Evolutionary conservation across 2,329 filamentous ascomycete species (phyloP).

Genomic region (Diaporthe ilicicola): DNA sequence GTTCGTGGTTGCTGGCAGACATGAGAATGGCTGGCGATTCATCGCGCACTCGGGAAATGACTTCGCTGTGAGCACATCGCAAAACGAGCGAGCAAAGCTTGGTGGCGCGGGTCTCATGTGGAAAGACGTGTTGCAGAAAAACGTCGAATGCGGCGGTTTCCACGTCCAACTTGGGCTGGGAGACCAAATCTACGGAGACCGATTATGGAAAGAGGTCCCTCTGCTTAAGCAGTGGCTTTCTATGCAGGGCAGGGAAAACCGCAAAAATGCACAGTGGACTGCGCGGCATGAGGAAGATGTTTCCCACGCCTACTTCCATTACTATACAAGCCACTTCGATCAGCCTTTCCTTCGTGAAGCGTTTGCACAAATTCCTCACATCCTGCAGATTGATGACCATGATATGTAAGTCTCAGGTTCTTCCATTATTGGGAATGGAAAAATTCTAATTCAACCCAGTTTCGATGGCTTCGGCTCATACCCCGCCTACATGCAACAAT

Average conservation of each 20-base stretch:
- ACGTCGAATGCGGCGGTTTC: constrained; percentile 94
- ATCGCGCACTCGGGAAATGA: constrained; percentile 97
- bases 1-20: constrained; percentile 89
- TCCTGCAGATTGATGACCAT: constrained; percentile 94
- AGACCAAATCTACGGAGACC: constrained; percentile 94
- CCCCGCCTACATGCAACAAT: constrained; percentile 97
- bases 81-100: constrained; percentile 83
- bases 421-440: constrained; percentile 50
- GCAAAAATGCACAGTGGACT: constrained; percentile 91
- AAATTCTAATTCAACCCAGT: constrained; percentile 52
- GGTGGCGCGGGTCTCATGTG: constrained; percentile 96
- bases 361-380: constrained; percentile 95
- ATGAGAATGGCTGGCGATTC: constrained; percentile 94
- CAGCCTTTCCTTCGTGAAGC: constrained; percentile 94
- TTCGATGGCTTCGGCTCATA: constrained; percentile 98
- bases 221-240: constrained; percentile 94
- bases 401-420: constrained; percentile 79
- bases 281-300: constrained; percentile 96
- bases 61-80: constrained; percentile 86
- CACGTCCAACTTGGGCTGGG: constrained; percentile 92
- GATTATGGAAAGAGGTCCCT: constrained; percentile 95
- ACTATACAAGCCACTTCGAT: constrained; percentile 98
- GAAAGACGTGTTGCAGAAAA: constrained; percentile 98
- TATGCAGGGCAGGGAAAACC: constrained; percentile 90
- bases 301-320: constrained; percentile 96